These are phyloP conservation scores for Cairneyella variabilis DNA, from an alignment of 495 filamentous ascomycete species.

Conservation along the genomic window DNA sequence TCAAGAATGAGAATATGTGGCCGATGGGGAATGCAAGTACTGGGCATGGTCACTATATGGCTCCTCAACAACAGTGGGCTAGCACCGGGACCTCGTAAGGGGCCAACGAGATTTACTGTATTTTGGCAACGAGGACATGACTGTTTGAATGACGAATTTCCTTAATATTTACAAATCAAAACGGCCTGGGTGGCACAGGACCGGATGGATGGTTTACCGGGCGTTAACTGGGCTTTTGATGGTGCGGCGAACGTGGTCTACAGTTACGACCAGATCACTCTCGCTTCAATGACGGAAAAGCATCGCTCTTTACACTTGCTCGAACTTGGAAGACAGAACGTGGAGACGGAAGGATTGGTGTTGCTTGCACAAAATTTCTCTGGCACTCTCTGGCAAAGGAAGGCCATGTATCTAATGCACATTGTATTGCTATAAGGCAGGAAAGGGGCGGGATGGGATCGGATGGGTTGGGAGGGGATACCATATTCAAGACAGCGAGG, in stretches of 20 bases:
- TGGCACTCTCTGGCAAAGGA: background rate
- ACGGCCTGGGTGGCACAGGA: background rate
- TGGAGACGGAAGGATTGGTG: background rate
- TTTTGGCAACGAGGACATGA: background rate
- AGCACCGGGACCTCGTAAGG: slow-evolving; percentile 17
- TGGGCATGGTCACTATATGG: slow-evolving; percentile 24
- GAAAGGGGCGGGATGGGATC: no score
- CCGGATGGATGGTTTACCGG: background rate
- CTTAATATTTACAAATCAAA: background rate
- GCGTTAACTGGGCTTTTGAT: background rate
- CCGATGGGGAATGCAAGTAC: slow-evolving; percentile 19
- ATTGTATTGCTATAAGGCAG: slow-evolving; percentile 4
- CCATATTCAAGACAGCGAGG: background rate
- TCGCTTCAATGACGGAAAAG: background rate
- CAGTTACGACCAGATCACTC: background rate
- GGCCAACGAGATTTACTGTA: no score
- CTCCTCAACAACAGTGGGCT: slow-evolving; percentile 21
- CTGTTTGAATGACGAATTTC: slow-evolving; percentile 8
- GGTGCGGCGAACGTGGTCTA: background rate
- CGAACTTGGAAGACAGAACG: background rate
- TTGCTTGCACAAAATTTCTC: background rate
- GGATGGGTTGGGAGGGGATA: background rate
- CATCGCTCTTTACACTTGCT: background rate
- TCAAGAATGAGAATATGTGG: slow-evolving; percentile 19
- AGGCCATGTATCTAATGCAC: background rate